Evolutionary conservation across 139 green algal species (phyloP).

Genomic region (Trebouxia sp.): DNA sequence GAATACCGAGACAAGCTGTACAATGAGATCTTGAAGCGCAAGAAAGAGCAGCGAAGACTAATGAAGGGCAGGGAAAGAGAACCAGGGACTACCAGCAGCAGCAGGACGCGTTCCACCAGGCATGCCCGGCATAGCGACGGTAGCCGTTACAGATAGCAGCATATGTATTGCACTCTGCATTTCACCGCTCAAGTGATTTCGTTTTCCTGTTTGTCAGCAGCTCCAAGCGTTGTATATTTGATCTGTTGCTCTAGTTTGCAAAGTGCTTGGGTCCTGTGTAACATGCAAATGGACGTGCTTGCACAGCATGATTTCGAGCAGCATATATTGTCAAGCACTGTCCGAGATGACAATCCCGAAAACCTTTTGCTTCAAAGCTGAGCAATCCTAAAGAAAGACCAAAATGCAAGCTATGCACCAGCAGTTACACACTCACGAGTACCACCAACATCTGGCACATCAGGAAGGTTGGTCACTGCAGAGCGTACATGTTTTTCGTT

Average conservation of each 20-base stretch:
- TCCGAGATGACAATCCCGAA: too few species aligned
- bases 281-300: too few species aligned
- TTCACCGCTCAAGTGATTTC: not conserved
- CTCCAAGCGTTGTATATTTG: not conserved
- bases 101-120: slow-evolving; percentile 17
- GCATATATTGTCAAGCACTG: too few species aligned
- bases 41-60: slow-evolving; percentile 69
- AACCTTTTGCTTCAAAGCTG: too few species aligned
- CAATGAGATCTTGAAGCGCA: slow-evolving; percentile 84
- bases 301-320: too few species aligned
- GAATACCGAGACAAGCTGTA: slow-evolving; percentile 89
- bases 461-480: too few species aligned
- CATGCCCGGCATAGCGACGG: not conserved
- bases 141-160: not conserved
- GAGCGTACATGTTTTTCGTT: too few species aligned
- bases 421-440: too few species aligned
- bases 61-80: slow-evolving; percentile 20
- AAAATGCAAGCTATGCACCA: too few species aligned
- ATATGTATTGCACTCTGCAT: not conserved
- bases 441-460: too few species aligned
- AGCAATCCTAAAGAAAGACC: too few species aligned
- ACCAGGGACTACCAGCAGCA: slow-evolving; percentile 14
- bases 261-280: too few species aligned
- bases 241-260: not conserved
- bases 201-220: not conserved